Evolutionary conservation across 2,329 filamentous ascomycete genomes (phyloP).

Genomic region (Aureobasidium subglaciale): DNA sequence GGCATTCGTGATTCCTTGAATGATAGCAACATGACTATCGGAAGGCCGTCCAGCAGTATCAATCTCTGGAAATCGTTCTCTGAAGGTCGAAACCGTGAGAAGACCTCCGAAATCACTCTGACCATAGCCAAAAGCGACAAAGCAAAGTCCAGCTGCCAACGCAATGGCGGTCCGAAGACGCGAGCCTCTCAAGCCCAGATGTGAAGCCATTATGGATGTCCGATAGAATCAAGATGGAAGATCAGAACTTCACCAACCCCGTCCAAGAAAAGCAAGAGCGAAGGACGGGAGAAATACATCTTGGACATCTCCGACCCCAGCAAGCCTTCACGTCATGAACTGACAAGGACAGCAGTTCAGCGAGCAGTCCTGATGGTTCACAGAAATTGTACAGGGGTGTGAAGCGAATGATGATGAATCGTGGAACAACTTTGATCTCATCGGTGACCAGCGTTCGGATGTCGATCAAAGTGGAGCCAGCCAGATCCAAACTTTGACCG

Average conservation of each 20-base stretch:
- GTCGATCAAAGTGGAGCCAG: conserved; percentile 5
- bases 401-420: background rate
- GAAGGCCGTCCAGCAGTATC: conserved; percentile 31
- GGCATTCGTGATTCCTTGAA: conserved; percentile 38
- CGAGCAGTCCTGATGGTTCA: background rate
- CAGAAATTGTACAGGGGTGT: conserved; percentile 11
- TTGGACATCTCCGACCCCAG: background rate
- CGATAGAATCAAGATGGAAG: background rate
- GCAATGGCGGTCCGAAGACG: conserved; percentile 19
- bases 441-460: conserved; percentile 9
- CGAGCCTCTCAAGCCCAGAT: conserved; percentile 20
- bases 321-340: conserved; percentile 12
- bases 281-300: conserved; percentile 7
- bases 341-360: background rate
- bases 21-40: conserved; percentile 32
- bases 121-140: conserved; percentile 53
- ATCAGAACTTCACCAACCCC: conserved; percentile 1
- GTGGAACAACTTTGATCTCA: conserved; percentile 9
- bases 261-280: conserved; percentile 4
- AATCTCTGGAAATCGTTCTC: conserved; percentile 37
- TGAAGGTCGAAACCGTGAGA: conserved; percentile 59
- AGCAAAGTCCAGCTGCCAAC: conserved; percentile 20
- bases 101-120: conserved; percentile 47
- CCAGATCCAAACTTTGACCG: conserved; percentile 1
- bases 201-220: conserved; percentile 16